These are phyloP conservation scores for Sphagnum contortum DNA, from an alignment of 225 moss, liverwort and hornwort genomes.

Conservation along the genomic window DNA sequence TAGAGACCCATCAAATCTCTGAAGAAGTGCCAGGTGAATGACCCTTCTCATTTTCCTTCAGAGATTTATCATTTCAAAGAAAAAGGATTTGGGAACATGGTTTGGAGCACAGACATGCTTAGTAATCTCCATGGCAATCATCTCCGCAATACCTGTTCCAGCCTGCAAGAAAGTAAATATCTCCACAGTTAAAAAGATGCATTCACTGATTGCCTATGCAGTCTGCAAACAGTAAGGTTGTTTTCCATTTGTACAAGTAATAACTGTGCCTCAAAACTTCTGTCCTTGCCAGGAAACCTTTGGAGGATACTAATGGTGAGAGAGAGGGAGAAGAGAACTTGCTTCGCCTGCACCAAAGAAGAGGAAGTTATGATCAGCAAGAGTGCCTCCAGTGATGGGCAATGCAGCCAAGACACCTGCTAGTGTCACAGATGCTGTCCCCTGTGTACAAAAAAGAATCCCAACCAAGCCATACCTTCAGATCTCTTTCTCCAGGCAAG, in stretches of 20 bases:
- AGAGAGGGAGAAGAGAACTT: not conserved
- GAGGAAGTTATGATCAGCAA: constrained; percentile 70
- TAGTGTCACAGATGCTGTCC: constrained; percentile 78
- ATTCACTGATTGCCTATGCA: not conserved
- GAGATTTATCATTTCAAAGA: too few species aligned
- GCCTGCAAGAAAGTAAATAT: constrained; percentile 20
- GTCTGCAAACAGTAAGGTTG: not conserved
- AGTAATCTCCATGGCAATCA: constrained; percentile 39
- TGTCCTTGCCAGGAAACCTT: too few species aligned
- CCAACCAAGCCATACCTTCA: too few species aligned
- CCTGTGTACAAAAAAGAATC: constrained; percentile 11
- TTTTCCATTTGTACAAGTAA: too few species aligned
- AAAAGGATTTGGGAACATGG: too few species aligned
- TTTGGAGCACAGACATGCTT: constrained; percentile 21
- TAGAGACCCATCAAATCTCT: too few species aligned
- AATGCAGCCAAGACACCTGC: constrained; percentile 78
- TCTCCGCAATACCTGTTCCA: constrained; percentile 48
- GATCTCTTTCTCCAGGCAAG: too few species aligned
- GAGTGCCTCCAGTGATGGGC: constrained; percentile 56
- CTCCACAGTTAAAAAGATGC: not conserved
- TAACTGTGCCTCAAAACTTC: too few species aligned
- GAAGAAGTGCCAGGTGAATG: too few species aligned
- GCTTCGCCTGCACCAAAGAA: constrained; percentile 94
- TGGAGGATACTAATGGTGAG: not conserved
- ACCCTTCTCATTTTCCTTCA: too few species aligned